phyloP scores from a whole-genome alignment of 2,329 filamentous ascomycete genomes.

The Stagonosporopsis vannaccii region DNA sequence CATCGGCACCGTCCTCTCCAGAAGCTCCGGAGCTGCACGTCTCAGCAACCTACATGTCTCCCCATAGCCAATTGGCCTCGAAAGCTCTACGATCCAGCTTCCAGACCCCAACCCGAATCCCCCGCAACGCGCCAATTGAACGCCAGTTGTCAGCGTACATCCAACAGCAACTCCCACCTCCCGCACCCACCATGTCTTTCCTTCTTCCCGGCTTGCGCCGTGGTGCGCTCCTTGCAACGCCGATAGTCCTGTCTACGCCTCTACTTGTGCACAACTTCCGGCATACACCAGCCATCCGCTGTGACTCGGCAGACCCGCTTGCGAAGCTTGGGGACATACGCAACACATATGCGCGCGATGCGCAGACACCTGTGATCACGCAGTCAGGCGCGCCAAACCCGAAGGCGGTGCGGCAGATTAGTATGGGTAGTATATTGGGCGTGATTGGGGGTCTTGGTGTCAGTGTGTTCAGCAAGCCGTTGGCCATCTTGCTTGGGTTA shows the following conservation, averaged over 20 bases:
- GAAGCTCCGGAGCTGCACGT: neutral
- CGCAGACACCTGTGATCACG: slow-evolving; percentile 49
- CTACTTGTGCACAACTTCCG: slow-evolving; percentile 39
- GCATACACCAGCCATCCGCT: slow-evolving; percentile 42
- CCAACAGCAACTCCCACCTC: slow-evolving; percentile 18
- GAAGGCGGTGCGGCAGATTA: slow-evolving; percentile 54
- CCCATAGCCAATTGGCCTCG: slow-evolving; percentile 11
- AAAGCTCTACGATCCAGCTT: neutral
- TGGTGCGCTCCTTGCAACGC: slow-evolving; percentile 46
- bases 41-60: slow-evolving; percentile 8
- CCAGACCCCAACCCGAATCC: slow-evolving; percentile 3
- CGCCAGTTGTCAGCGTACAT: slow-evolving; percentile 29
- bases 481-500: slow-evolving; percentile 72
- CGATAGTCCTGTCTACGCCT: slow-evolving; percentile 44
- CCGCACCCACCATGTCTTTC: slow-evolving; percentile 46
- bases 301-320: slow-evolving; percentile 45
- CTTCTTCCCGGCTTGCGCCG: slow-evolving; percentile 51
- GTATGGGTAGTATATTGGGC: slow-evolving; percentile 55
- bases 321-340: slow-evolving; percentile 50
- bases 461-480: slow-evolving; percentile 72
- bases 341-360: slow-evolving; percentile 48
- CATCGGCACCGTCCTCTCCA: slow-evolving; percentile 19
- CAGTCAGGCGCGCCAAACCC: slow-evolving; percentile 52
- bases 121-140: slow-evolving; percentile 18
- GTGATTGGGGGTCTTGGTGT: slow-evolving; percentile 66